Percentiles rank a stretch among this genome's conserved stretches.
Evolutionary conservation across 139 green algal species (phyloP).

Genomic region (Desmodesmus armatus): DNA sequence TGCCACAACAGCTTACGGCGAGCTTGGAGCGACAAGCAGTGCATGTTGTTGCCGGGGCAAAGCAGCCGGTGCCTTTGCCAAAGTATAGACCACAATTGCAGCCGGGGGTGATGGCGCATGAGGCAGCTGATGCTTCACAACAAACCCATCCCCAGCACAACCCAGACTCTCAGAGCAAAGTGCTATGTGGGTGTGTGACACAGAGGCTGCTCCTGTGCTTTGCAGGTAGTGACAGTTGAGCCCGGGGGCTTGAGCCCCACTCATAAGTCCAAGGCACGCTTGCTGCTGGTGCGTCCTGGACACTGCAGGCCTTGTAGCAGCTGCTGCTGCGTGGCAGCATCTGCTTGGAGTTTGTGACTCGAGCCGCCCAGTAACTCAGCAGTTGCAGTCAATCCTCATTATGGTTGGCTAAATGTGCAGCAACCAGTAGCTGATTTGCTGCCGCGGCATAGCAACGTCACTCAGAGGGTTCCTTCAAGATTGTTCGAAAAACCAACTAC

Average conservation of each 20-base stretch:
- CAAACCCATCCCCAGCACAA: no score
- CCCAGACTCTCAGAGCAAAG: background rate
- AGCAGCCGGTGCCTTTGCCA: no score
- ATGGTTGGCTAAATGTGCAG: background rate
- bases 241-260: constrained; percentile 57
- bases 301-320: no score
- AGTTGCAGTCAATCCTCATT: background rate
- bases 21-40: background rate
- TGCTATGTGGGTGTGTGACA: background rate
- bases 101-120: no score
- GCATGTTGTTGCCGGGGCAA: background rate
- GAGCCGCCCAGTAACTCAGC: no score
- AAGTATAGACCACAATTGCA: no score
- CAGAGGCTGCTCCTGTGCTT: constrained; percentile 46
- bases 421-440: background rate
- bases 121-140: no score
- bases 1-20: background rate
- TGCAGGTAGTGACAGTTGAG: constrained; percentile 78
- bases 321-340: background rate
- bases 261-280: constrained; percentile 58
- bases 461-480: background rate
- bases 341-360: no score
- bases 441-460: background rate
- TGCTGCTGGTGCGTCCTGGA: constrained; percentile 76
- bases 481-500: background rate